A percentile compares a stretch with the other conserved stretches of the same genome.
phyloP scores from a whole-genome alignment of 305 asterid genomes.

The Striga hermonthica region DNA sequence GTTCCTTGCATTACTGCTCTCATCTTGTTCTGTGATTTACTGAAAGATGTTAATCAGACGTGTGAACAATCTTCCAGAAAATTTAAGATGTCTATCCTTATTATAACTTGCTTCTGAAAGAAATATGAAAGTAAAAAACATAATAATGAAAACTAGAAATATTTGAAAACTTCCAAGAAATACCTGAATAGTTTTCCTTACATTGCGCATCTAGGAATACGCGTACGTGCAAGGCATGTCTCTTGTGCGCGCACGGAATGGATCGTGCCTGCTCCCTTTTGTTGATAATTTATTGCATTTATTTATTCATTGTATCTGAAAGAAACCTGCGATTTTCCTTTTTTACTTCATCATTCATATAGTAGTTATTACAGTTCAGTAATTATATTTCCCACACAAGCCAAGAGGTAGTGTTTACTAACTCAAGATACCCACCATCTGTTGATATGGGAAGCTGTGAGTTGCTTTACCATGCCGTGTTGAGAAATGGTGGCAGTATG shows the following conservation, averaged over 20 bases:
- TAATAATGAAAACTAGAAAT: too few relatives aligned
- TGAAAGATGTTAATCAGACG: neutral
- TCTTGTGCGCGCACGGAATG: too few relatives aligned
- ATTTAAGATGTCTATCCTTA: neutral
- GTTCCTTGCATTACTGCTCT: neutral
- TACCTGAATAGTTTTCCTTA: too few relatives aligned
- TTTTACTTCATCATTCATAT: neutral
- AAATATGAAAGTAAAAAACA: neutral
- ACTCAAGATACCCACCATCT: conserved; percentile 8
- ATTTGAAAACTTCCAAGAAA: too few relatives aligned
- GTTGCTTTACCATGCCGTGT: neutral
- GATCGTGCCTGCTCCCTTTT: neutral
- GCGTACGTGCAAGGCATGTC: too few relatives aligned
- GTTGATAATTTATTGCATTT: neutral
- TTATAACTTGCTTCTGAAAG: neutral
- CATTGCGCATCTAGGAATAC: too few relatives aligned
- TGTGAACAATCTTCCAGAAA: neutral
- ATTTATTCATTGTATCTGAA: neutral
- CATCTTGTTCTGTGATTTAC: neutral
- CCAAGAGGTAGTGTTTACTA: conserved; percentile 2
- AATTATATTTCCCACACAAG: neutral
- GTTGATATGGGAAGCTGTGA: conserved; percentile 8
- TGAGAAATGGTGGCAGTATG: neutral
- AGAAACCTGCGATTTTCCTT: neutral
- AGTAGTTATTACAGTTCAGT: neutral